Conservation (phyloP, 441 rosid species). For the Melastoma candidum region DNA sequence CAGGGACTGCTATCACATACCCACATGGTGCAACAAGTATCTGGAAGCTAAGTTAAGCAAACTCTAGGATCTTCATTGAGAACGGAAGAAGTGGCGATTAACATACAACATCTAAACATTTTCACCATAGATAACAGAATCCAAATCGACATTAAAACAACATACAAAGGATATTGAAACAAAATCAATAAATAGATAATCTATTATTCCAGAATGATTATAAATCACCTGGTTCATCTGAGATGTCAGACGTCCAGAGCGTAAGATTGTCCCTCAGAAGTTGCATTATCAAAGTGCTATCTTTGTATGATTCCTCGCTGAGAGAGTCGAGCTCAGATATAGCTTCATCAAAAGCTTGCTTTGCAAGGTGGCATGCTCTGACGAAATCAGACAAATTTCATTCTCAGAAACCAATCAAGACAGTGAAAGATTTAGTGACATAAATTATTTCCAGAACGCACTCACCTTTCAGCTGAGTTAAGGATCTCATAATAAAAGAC, state of each 20-base stretch:
- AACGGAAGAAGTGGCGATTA: no score
- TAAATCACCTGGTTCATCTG: constrained; percentile 26
- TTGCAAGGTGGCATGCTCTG: constrained; percentile 38
- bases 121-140: no score
- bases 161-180: no score
- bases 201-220: background rate
- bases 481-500: constrained; percentile 8
- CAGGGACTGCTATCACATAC: no score
- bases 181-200: no score
- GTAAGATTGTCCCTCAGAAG: constrained; percentile 7
- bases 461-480: constrained; percentile 4
- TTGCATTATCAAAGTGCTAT: constrained; percentile 8
- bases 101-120: no score
- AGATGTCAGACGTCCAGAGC: constrained; percentile 22
- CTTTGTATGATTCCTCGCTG: constrained; percentile 7
- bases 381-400: constrained; percentile 1
- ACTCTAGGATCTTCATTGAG: no score
- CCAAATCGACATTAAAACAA: no score
- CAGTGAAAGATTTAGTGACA: background rate
- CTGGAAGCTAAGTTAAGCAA: no score
- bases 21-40: no score
- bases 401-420: constrained; percentile 2
- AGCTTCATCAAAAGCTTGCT: constrained; percentile 21
- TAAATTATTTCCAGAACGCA: background rate
- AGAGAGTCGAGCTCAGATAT: constrained; percentile 6